Evolutionary conservation across 2,329 filamentous ascomycete genomes (phyloP).

Genomic region (Apiospora marii): DNA sequence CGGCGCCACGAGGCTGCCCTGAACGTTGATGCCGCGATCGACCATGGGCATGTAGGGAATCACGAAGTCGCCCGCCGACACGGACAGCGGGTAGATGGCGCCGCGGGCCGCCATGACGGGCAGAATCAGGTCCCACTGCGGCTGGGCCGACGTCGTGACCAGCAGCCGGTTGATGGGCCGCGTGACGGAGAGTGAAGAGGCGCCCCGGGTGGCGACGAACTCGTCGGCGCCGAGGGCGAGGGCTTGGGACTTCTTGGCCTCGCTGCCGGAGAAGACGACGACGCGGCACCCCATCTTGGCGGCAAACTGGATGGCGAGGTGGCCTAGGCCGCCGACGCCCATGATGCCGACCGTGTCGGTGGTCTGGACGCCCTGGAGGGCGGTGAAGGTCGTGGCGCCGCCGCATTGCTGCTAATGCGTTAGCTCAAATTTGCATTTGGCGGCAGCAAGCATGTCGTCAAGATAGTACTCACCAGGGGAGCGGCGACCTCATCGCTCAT

Average conservation of each 20-base stretch:
- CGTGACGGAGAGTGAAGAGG: slow-evolving; percentile 35
- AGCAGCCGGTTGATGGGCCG: slow-evolving; percentile 44
- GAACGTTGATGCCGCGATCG: slow-evolving; percentile 58
- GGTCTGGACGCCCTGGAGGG: slow-evolving; percentile 41
- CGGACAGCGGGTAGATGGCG: slow-evolving; percentile 59
- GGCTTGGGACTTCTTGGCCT: slow-evolving; percentile 70
- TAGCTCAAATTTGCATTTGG: not conserved
- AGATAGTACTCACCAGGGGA: slow-evolving; percentile 46
- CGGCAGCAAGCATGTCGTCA: not conserved
- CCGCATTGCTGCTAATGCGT: slow-evolving; percentile 50
- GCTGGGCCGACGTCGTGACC: slow-evolving; percentile 47
- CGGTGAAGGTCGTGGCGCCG: slow-evolving; percentile 51
- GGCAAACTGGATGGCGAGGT: slow-evolving; percentile 73
- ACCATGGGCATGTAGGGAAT: slow-evolving; percentile 64
- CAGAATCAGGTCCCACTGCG: slow-evolving; percentile 45
- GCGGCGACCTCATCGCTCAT: slow-evolving; percentile 55
- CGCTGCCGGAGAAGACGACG: slow-evolving; percentile 67
- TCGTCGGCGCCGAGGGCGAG: slow-evolving; percentile 66
- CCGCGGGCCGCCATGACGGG: slow-evolving; percentile 56
- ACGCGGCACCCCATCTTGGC: slow-evolving; percentile 72
- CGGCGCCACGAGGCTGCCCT: slow-evolving; percentile 62
- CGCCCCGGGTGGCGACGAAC: slow-evolving; percentile 62
- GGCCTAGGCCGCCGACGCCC: slow-evolving; percentile 71
- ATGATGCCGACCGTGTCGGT: slow-evolving; percentile 55
- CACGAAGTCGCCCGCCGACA: slow-evolving; percentile 55